A percentile compares a stretch with the other conserved stretches of the same genome.
Evolutionary conservation across 2,329 filamentous ascomycete genomes (phyloP).

Genomic region (Fusarium sp.): DNA sequence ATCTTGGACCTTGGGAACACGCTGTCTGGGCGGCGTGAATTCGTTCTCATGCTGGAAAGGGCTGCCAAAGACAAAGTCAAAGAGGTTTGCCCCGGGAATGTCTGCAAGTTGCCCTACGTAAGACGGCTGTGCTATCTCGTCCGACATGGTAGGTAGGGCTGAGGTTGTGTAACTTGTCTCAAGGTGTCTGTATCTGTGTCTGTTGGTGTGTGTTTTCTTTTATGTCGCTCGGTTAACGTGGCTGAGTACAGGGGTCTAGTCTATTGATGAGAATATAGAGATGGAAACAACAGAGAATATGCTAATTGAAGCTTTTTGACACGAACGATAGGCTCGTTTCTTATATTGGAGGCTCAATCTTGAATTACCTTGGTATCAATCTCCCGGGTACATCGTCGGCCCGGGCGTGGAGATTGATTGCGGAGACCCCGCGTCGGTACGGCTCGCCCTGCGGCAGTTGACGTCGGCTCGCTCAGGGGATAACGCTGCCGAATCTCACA

Average conservation of each 20-base stretch:
- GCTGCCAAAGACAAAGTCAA: conserved; percentile 53
- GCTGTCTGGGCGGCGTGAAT: conserved; percentile 46
- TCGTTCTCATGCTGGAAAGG: conserved; percentile 50
- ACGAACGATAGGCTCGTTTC: not conserved
- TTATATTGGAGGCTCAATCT: conserved; percentile 30
- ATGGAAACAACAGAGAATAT: not conserved
- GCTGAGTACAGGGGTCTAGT: conserved; percentile 8
- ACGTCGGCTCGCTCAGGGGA: conserved; percentile 17
- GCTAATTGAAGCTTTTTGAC: not conserved
- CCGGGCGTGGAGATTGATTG: conserved; percentile 34
- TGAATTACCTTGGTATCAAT: conserved; percentile 20
- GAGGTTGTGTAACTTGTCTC: not conserved
- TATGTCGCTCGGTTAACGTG: conserved; percentile 16
- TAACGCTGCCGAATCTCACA: no score
- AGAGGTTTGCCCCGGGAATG: conserved; percentile 46
- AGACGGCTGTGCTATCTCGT: conserved; percentile 19
- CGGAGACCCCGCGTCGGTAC: conserved; percentile 36
- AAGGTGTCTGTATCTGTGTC: not conserved
- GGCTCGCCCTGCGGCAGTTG: conserved; percentile 34
- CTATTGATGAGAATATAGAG: not conserved
- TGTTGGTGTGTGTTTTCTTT: conserved; percentile 1
- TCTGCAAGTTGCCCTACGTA: conserved; percentile 35
- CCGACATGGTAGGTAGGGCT: conserved; percentile 26
- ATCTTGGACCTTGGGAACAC: conserved; percentile 48
- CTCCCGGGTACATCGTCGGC: conserved; percentile 12